Conservation (phyloP, 345 rosid genomes). For the Iberis pinnata region DNA sequence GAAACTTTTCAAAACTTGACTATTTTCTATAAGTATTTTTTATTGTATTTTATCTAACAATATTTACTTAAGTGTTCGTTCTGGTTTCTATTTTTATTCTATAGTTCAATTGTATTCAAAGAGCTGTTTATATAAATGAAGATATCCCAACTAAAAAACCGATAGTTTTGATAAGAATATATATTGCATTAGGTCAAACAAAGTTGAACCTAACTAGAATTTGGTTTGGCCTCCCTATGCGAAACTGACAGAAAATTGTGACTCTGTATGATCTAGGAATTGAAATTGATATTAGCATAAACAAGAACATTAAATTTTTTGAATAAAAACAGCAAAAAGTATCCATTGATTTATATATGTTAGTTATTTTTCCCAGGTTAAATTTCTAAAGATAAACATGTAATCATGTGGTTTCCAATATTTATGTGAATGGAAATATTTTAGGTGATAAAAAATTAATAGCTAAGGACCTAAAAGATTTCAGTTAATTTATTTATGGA, state of each 20-base stretch:
- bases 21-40: too few species aligned
- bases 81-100: too few species aligned
- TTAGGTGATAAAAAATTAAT: background rate
- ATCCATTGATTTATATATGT: background rate
- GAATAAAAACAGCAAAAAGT: background rate
- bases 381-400: conserved; percentile 6
- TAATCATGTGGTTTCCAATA: conserved; percentile 20
- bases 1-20: too few species aligned
- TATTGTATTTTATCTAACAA: too few species aligned
- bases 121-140: too few species aligned
- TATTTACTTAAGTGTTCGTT: too few species aligned
- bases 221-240: too few species aligned
- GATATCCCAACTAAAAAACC: too few species aligned
- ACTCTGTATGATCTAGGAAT: background rate
- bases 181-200: too few species aligned
- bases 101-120: too few species aligned
- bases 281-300: background rate
- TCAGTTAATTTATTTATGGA: background rate
- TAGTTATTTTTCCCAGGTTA: conserved; percentile 11
- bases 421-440: conserved; percentile 9
- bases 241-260: background rate
- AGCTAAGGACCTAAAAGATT: conserved; percentile 18
- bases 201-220: too few species aligned
- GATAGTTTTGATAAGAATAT: too few species aligned
- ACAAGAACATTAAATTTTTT: background rate